Conservation (phyloP, 352 stramenopile species). For the Blastocystis sp. region DNA sequence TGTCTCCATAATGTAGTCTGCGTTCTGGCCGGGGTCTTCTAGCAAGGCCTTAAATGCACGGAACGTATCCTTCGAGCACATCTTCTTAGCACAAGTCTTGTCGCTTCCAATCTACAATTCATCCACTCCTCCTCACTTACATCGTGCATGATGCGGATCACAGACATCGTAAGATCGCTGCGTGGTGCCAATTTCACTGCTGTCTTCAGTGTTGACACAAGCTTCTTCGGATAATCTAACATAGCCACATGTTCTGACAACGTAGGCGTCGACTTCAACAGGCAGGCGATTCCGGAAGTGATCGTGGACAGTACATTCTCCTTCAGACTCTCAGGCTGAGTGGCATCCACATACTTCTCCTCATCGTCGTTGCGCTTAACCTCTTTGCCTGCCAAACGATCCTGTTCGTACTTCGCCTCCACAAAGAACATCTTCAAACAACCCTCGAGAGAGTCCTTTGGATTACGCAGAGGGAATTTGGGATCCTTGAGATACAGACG, state of each 20-base stretch:
- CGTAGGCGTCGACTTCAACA: constrained; percentile 49
- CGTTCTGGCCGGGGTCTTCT: constrained; percentile 27
- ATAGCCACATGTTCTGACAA: constrained; percentile 60
- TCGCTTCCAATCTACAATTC: constrained; percentile 22
- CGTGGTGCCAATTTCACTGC: neutral
- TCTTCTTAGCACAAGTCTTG: constrained; percentile 56
- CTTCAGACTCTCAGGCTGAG: constrained; percentile 59
- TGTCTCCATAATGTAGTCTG: constrained; percentile 58
- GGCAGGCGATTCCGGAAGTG: constrained; percentile 60
- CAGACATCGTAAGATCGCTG: constrained; percentile 48
- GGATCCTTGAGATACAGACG: constrained; percentile 83
- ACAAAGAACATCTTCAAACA: constrained; percentile 64
- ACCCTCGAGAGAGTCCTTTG: constrained; percentile 70
- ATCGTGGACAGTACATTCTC: constrained; percentile 62
- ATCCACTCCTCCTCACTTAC: neutral
- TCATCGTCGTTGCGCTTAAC: constrained; percentile 58
- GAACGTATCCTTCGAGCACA: constrained; percentile 39
- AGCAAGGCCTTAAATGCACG: constrained; percentile 18
- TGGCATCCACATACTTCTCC: constrained; percentile 58
- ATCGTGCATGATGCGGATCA: constrained; percentile 62
- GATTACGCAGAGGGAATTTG: constrained; percentile 81
- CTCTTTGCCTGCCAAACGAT: constrained; percentile 49
- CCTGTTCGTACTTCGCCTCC: constrained; percentile 58
- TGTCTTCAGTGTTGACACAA: constrained; percentile 51
- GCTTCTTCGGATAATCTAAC: constrained; percentile 61